phyloP scores from a whole-genome alignment of 2,329 filamentous ascomycete species.

The Kalmusia sp. region DNA sequence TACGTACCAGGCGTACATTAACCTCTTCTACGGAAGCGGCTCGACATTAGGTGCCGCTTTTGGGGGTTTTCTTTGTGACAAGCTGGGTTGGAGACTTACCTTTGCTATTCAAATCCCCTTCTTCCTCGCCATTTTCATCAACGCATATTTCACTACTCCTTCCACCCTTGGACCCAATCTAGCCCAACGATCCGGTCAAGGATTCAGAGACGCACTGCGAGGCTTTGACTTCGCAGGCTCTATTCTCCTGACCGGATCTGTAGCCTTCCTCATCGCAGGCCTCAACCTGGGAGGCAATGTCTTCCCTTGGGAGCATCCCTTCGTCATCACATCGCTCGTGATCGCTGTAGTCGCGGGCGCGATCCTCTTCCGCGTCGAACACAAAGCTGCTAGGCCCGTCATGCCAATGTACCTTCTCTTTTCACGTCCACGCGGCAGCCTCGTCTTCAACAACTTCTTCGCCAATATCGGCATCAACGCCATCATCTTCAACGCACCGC shows the following conservation, averaged over 20 bases:
- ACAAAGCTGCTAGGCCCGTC: constrained; percentile 49
- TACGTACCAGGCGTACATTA: constrained; percentile 73
- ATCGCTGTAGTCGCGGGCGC: constrained; percentile 48
- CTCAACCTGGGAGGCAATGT: constrained; percentile 62
- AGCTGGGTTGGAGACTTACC: constrained; percentile 76
- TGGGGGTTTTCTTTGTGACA: constrained; percentile 73
- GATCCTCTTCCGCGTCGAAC: constrained; percentile 53
- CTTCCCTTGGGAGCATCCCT: constrained; percentile 57
- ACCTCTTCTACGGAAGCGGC: constrained; percentile 66
- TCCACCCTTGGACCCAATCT: constrained; percentile 54
- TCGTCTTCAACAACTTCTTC: constrained; percentile 62
- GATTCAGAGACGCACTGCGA: constrained; percentile 52
- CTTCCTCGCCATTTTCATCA: constrained; percentile 54
- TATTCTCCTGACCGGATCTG: constrained; percentile 53
- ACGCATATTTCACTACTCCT: constrained; percentile 53
- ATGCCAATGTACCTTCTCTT: constrained; percentile 59
- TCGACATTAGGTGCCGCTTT: constrained; percentile 68
- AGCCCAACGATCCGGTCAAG: constrained; percentile 49
- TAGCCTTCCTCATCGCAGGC: constrained; percentile 58
- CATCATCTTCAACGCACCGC: constrained; percentile 73
- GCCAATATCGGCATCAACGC: constrained; percentile 58
- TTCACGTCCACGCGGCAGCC: constrained; percentile 54
- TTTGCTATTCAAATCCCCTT: constrained; percentile 62
- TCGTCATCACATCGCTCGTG: constrained; percentile 57
- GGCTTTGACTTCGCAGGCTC: constrained; percentile 60